phyloP scores from a whole-genome alignment of 805 yeast genomes.

The Barnettozyma vustinii region DNA sequence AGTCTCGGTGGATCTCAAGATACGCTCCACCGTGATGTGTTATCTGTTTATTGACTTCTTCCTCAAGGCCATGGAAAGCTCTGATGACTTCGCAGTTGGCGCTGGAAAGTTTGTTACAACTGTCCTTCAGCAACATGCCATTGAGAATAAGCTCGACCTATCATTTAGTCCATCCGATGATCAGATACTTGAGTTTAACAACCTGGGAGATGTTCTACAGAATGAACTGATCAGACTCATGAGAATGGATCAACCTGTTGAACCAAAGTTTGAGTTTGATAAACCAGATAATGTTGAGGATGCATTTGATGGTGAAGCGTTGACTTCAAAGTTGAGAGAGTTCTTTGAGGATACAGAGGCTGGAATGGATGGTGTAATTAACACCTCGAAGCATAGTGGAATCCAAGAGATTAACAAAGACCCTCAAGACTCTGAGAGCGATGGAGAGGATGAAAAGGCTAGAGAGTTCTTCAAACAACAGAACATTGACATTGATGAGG shows the following conservation, averaged over 20 bases:
- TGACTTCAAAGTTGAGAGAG: constrained; percentile 21
- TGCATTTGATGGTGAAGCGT: constrained; percentile 18
- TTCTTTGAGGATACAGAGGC: constrained; percentile 24
- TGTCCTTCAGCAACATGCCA: neutral
- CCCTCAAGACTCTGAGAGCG: neutral
- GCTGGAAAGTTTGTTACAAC: constrained; percentile 8
- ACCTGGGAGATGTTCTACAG: constrained; percentile 25
- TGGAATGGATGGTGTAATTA: constrained; percentile 20
- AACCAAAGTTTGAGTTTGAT: constrained; percentile 14
- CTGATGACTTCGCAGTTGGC: neutral
- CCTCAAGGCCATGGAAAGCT: constrained; percentile 2
- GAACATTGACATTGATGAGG: constrained; percentile 50
- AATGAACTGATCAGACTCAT: constrained; percentile 20
- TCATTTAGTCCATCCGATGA: constrained; percentile 9
- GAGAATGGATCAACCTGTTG: constrained; percentile 19
- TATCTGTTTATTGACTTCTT: constrained; percentile 13
- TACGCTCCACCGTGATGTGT: constrained; percentile 20
- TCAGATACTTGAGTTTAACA: constrained; percentile 13
- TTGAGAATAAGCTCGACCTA: neutral
- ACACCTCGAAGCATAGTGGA: constrained; percentile 4
- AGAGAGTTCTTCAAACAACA: constrained; percentile 27
- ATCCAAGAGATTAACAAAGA: neutral
- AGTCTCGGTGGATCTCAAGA: constrained; percentile 14
- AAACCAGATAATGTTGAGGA: constrained; percentile 7
- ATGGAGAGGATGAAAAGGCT: constrained; percentile 14